Evolutionary conservation across 441 rosid genomes (phyloP), one percentile per base, ranked within the genome.

Genomic region (Pelargonium cotyledonis): DNA sequence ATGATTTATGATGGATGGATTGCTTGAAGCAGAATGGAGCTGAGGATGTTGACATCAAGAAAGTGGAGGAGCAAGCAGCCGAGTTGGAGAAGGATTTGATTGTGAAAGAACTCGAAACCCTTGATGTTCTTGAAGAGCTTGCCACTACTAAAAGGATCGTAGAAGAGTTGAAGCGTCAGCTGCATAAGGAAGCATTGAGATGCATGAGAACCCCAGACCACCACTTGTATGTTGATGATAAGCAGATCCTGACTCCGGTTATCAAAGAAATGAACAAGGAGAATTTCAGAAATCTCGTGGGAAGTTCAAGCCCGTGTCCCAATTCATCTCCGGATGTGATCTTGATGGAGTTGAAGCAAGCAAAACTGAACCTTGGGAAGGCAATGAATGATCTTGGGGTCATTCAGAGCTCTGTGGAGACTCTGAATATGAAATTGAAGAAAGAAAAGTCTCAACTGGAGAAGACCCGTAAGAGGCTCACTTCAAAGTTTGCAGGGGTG

Each of bases 111-210:
- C 65, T 91, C 21, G 95, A 91, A 70, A 87, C 95, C 3, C 91
- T 93, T 0, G 97, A 93, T 82, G 92, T 93, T 43, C 80, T 93
- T 0, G 98, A 93, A 84, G 98, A 88, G 71, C 89, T 93, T 3
- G 96, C 92, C 46, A 81, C 97, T 0, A 91, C 98, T 0, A 93
- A 93, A 72, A 83, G 84, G 70, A 86, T 89, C 6, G 98, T 91
- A 0, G 96, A 93, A 76, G 96, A 91, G 55, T 70, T 93, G 14
- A 91, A 93, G 85, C 80, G 86, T 55, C 96, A 90, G 74, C 89
- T 89, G 12, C 94, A 93, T 70, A 84, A 85, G 77, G 98, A 93
- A 75, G 91, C 95, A 0, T n/a, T 85, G 64, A 89, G 86, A 80
- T 86, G 83, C 73, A 72, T 81, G 89, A 29, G 80, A 51, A 67